Evolutionary conservation across 805 yeast species (phyloP).

Genomic region (Millerozyma acaciae): DNA sequence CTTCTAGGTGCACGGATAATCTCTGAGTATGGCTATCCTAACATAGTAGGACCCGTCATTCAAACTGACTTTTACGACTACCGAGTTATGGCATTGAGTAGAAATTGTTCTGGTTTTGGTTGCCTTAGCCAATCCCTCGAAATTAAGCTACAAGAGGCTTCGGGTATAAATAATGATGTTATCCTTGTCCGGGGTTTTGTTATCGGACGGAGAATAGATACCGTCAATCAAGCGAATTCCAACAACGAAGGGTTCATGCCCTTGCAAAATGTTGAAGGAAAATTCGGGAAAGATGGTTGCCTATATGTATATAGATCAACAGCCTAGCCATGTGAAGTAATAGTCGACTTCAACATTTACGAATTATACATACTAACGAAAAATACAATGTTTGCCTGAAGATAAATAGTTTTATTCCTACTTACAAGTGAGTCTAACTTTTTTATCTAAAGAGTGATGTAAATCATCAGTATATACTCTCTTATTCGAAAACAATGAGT

Average conservation of each 20-base stretch:
- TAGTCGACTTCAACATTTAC: too few relatives aligned
- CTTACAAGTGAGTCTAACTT: slow-evolving; percentile 6
- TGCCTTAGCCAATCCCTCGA: slow-evolving; percentile 59
- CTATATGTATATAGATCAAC: slow-evolving; percentile 45
- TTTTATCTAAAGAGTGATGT: slow-evolving; percentile 1
- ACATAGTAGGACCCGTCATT: slow-evolving; percentile 55
- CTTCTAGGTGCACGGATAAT: slow-evolving; percentile 48
- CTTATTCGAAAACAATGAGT: slow-evolving; percentile 9
- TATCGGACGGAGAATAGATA: slow-evolving; percentile 46
- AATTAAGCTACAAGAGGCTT: slow-evolving; percentile 44
- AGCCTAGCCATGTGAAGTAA: too few relatives aligned
- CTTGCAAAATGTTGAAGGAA: slow-evolving; percentile 46
- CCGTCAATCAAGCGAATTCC: slow-evolving; percentile 6
- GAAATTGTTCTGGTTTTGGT: slow-evolving; percentile 43
- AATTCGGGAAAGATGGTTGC: slow-evolving; percentile 72
- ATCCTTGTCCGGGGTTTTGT: slow-evolving; percentile 61
- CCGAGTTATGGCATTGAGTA: slow-evolving; percentile 29
- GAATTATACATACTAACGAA: background rate
- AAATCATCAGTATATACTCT: slow-evolving; percentile 8
- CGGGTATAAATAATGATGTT: slow-evolving; percentile 41
- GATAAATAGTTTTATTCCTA: background rate
- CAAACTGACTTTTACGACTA: slow-evolving; percentile 61
- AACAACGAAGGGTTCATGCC: slow-evolving; percentile 39
- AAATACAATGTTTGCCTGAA: background rate
- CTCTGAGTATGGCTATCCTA: slow-evolving; percentile 43